phyloP scores from a whole-genome alignment of 352 stramenopile species.

The Phytopythium litorale region DNA sequence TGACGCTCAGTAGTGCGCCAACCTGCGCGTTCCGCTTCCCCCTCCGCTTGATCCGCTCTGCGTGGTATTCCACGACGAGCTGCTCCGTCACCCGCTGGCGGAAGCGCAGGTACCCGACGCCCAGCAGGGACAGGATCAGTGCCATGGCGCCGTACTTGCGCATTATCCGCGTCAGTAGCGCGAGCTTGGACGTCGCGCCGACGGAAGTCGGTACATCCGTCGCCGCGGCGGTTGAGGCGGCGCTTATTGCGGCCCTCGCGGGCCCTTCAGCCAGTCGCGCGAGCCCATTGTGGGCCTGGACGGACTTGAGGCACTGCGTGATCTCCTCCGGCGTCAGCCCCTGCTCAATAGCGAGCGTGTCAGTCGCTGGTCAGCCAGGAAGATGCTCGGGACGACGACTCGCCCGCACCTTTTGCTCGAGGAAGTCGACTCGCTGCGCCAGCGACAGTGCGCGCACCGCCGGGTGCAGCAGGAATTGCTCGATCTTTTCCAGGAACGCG shows the following conservation, averaged over 20 bases:
- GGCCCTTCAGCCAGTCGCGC: conserved; percentile 23
- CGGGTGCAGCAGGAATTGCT: conserved; percentile 68
- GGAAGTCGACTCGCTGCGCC: conserved; percentile 66
- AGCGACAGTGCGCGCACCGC: conserved; percentile 57
- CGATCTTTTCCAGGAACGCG: conserved; percentile 51
- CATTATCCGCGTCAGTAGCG: conserved; percentile 17
- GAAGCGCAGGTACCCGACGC: conserved; percentile 30
- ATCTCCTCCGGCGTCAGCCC: conserved; percentile 65
- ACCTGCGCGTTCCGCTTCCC: conserved; percentile 18
- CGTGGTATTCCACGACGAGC: conserved; percentile 18
- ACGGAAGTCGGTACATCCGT: neutral
- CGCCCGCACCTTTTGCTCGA: conserved; percentile 54
- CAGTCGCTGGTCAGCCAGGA: neutral
- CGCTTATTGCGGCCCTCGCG: neutral
- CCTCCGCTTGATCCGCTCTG: conserved; percentile 16
- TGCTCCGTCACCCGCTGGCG: conserved; percentile 21
- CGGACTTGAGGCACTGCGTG: conserved; percentile 48
- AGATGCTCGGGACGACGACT: neutral
- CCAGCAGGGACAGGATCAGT: conserved; percentile 26
- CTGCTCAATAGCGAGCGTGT: neutral
- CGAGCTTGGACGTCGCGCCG: conserved; percentile 10
- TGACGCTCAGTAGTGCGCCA: conserved; percentile 24
- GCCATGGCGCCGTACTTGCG: conserved; percentile 32
- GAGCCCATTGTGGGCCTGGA: conserved; percentile 56
- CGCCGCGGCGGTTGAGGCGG: neutral